Conservation (phyloP, 2,329 filamentous ascomycete species). For the Penicillium sp. region DNA sequence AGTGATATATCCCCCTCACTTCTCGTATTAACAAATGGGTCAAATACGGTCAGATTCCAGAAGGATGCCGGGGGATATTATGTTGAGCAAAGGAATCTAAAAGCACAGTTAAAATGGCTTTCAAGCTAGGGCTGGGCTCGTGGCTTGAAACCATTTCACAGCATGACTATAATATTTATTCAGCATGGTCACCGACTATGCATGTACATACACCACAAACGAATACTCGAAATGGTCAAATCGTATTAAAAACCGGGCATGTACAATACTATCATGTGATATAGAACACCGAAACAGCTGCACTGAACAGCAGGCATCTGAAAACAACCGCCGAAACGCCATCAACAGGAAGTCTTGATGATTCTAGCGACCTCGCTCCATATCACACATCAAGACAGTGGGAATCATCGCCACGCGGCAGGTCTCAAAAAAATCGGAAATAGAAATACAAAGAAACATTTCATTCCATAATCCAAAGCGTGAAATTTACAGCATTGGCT, state of each 20-base stretch:
- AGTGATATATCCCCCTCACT: not conserved
- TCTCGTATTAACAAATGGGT: not conserved
- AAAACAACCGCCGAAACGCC: not conserved
- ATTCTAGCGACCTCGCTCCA: not conserved
- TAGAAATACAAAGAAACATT: not conserved
- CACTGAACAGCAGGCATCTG: not conserved
- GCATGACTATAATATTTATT: not conserved
- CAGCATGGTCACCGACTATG: not conserved
- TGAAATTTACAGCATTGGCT: conserved; percentile 45
- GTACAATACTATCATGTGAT: not conserved
- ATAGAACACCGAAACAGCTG: not conserved
- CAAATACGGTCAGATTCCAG: not conserved
- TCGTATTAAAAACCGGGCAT: not conserved
- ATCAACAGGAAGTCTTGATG: conserved; percentile 4
- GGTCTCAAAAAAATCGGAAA: not conserved
- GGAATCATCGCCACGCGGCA: not conserved
- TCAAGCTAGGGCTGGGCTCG: not conserved
- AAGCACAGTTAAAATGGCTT: not conserved
- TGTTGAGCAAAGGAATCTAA: not conserved
- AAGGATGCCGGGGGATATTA: not conserved
- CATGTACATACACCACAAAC: too few species aligned
- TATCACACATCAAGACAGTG: not conserved
- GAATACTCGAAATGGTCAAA: not conserved
- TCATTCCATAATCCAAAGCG: not conserved
- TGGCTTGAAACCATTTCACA: not conserved